Base-by-base conservation (phyloP, 495 filamentous ascomycete genomes). In the Annulohypoxylon nitens region DNA sequence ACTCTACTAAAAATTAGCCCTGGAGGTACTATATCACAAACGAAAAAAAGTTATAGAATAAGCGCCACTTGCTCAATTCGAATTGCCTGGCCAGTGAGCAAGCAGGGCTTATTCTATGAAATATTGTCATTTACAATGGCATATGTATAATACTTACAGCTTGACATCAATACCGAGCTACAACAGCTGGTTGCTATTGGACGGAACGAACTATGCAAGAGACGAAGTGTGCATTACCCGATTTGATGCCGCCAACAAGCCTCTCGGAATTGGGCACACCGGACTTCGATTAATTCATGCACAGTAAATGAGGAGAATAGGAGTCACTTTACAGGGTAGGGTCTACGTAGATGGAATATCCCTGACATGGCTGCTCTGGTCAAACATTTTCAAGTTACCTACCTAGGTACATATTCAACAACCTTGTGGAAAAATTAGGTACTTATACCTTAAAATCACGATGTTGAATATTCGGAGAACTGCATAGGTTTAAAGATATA, bases 71-170 rank as follows among this genome's bases (percentile, higher is more conserved):
- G 18, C 48, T 26, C 20, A 51, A 51, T 51, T 51, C 48, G 48
- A 51, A 51, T 26, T 51, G 18, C 18, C 10, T 30, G 48, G 10
- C 25, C 20, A 51, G 20, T 51, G 48, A 51, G 48, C 48, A 25
- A 11, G 48, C 9, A 51, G 48, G 9, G 48, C 20, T 51, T 51
- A 51, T 51, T 51, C 48, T 51, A 51, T 26, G 48, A 10, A 26
- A 25, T 20, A 26, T 18, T 47, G 4, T 12, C 25, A 5, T 51
- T 51, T 51, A 25, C 3, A 51, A 51, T 25, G 10, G 18, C 23
- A 51, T 51, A 51, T 2, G 20, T 12, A 25, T 20, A 26, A 26
- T 26, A 20, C 48, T 51, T 39, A 39, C 36, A 10, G 7, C 36
- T 30, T 30, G 30, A 30, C 30, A 30, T 3, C 5, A 30, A 30